phyloP scores from a whole-genome alignment of 164 flowering plant species.

The Buxus sempervirens region DNA sequence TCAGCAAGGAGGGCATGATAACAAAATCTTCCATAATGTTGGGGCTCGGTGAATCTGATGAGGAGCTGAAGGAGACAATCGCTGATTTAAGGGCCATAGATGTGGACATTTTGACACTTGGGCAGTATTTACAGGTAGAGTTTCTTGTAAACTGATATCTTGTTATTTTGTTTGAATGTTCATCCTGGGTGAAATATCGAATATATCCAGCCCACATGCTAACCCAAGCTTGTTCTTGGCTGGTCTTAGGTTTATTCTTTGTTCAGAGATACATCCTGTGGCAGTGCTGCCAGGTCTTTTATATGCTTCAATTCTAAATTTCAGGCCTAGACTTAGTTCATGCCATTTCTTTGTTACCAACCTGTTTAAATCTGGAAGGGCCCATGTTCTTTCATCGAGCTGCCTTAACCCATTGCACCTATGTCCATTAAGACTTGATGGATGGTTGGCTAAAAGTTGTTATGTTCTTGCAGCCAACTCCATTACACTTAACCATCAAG shows the following conservation, averaged over 20 bases:
- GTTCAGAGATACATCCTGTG: neutral
- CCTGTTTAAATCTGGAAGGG: neutral
- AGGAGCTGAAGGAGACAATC: conserved; percentile 81
- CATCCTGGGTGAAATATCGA: neutral
- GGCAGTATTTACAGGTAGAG: conserved; percentile 86
- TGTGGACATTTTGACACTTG: conserved; percentile 90
- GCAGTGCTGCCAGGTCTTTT: neutral
- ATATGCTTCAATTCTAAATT: neutral
- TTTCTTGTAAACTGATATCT: neutral
- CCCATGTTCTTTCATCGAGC: neutral
- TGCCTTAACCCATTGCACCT: neutral
- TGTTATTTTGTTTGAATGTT: neutral
- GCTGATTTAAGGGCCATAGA: conserved; percentile 75
- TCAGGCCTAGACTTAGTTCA: neutral
- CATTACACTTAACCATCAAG: conserved; percentile 88
- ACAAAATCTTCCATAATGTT: conserved; percentile 93
- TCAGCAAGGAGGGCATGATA: conserved; percentile 75
- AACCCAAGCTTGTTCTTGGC: neutral
- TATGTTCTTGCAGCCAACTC: conserved; percentile 76
- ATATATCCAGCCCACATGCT: neutral
- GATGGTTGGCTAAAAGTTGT: neutral
- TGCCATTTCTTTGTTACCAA: too few species aligned
- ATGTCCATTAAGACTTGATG: neutral
- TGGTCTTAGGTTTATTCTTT: neutral
- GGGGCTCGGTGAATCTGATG: conserved; percentile 93